phyloP scores from a whole-genome alignment of 2,329 filamentous ascomycete species.

The Sporothrix variecibatus region DNA sequence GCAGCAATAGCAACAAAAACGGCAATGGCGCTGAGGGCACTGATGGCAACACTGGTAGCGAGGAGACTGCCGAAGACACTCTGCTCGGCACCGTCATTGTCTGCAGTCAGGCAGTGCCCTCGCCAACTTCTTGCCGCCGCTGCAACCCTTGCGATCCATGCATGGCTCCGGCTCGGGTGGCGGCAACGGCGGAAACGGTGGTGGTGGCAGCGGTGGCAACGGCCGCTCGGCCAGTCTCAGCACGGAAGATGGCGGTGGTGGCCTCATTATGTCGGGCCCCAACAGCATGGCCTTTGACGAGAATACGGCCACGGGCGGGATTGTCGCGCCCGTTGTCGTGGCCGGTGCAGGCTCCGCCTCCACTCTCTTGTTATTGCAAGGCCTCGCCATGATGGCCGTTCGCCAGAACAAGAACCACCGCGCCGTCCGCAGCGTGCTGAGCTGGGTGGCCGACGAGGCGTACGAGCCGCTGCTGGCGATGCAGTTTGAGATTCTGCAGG shows the following conservation, averaged over 20 bases:
- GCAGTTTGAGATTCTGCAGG: slow-evolving; percentile 78
- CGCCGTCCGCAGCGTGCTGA: slow-evolving; percentile 70
- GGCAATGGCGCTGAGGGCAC: neutral
- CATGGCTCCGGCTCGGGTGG: slow-evolving; percentile 37
- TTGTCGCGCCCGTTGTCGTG: slow-evolving; percentile 79
- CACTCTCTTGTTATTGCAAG: slow-evolving; percentile 63
- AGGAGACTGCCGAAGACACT: slow-evolving; percentile 61
- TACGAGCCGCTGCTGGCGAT: slow-evolving; percentile 74
- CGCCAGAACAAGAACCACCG: slow-evolving; percentile 80
- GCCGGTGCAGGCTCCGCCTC: slow-evolving; percentile 61
- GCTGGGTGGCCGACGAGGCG: slow-evolving; percentile 75
- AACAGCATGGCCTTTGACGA: neutral
- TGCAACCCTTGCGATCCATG: slow-evolving; percentile 50
- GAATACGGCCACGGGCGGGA: slow-evolving; percentile 66
- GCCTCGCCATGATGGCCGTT: slow-evolving; percentile 76
- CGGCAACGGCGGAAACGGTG: neutral
- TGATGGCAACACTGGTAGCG: slow-evolving; percentile 54
- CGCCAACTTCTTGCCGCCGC: slow-evolving; percentile 67
- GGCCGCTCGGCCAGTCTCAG: slow-evolving; percentile 21
- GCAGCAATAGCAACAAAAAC: neutral
- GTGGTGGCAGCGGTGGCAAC: neutral
- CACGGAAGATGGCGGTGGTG: slow-evolving; percentile 18
- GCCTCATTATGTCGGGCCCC: neutral
- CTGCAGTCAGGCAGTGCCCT: slow-evolving; percentile 69
- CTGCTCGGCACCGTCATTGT: slow-evolving; percentile 79